Base-by-base conservation (phyloP, 2,329 filamentous ascomycete species). In the Akanthomyces muscarius region DNA sequence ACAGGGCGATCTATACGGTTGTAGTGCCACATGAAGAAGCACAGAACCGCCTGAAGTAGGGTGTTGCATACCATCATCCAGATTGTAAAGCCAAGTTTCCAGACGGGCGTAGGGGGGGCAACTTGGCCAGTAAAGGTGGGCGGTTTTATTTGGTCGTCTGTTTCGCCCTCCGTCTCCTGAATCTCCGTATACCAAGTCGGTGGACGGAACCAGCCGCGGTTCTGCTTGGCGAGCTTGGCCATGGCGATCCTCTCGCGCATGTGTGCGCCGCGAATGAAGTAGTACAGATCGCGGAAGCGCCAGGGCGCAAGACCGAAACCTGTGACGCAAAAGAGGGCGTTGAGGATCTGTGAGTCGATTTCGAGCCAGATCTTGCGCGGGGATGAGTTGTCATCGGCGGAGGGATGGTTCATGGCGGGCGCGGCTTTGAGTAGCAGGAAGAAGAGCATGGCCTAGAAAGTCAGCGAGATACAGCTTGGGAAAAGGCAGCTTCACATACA, bases 221-320 rank as follows among this genome's bases (percentile, higher is more conserved):
- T 61, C 59, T 61, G 59, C 41, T 61, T 11, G 38, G 21, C 59
- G 28, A 61, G 59, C 59, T 61, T 61, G 30, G 41, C 30, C 69
- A 71, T 71, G 23, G 69, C 63, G 3, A n/a, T 30, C 5, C 16
- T 54, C 41, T 70, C 30, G 38, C 65, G 65, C 52, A 68, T 68
- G 45, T 67, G 53, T 14, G 54, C 64, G 52, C 66, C 68, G 2
- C 65, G 66, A 23, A 66, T 57, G 45, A 66, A 70, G 30, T 45
- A 50, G 41, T 68, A 68, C 18, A 67, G 44, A 18, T 68, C 67
- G 42, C 67, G 67, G 51, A 68, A 68, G 5, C 67, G 84, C 92
- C 91, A 96, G 0, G 92, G 92, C 1, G 90, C 88, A 14, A 95
- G 81, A 0, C 92, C 92, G 67, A 96, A 94, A 1, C 88, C 91